These are phyloP conservation scores for Pythium folliculosum DNA, from an alignment of 352 stramenopile species.

Conservation along the genomic window DNA sequence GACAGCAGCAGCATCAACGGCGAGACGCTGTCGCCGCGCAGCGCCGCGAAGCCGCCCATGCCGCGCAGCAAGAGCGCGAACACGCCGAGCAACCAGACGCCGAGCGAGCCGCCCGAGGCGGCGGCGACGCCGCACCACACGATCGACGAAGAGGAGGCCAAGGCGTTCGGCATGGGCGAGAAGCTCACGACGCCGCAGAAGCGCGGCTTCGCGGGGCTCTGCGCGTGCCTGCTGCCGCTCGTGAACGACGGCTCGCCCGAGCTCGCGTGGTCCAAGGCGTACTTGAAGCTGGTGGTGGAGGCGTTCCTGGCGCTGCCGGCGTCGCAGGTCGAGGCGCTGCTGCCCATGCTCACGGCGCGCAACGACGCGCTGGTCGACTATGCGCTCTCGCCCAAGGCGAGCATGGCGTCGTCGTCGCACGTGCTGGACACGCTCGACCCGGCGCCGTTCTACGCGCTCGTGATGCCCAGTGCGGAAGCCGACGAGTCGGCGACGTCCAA, in stretches of 20 bases:
- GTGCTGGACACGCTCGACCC: slow-evolving; percentile 45
- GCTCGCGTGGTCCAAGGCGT: slow-evolving; percentile 61
- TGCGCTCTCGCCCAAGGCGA: slow-evolving; percentile 9
- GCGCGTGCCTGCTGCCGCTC: slow-evolving; percentile 60
- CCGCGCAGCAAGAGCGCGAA: slow-evolving; percentile 25
- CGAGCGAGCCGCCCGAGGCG: slow-evolving; percentile 10
- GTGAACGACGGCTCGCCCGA: slow-evolving; percentile 68
- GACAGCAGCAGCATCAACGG: slow-evolving; percentile 23
- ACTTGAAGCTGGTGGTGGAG: slow-evolving; percentile 65
- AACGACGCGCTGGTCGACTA: slow-evolving; percentile 29
- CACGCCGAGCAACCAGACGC: slow-evolving; percentile 2
- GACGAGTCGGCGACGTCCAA: slow-evolving; percentile 9
- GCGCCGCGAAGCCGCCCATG: slow-evolving; percentile 10
- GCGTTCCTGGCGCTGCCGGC: slow-evolving; percentile 54
- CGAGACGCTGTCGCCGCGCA: slow-evolving; percentile 14
- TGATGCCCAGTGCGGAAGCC: slow-evolving; percentile 33
- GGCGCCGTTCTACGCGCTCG: slow-evolving; percentile 57
- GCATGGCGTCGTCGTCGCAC: neutral
- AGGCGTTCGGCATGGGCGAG: slow-evolving; percentile 30
- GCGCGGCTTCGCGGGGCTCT: slow-evolving; percentile 65
- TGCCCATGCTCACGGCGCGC: slow-evolving; percentile 64
- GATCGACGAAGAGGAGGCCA: slow-evolving; percentile 26
- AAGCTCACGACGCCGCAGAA: slow-evolving; percentile 58
- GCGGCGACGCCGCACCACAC: neutral
- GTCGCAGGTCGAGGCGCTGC: slow-evolving; percentile 63